phyloP scores from a whole-genome alignment of 768 basidiomycete species.

The Hemileccinum rubropunctum region DNA sequence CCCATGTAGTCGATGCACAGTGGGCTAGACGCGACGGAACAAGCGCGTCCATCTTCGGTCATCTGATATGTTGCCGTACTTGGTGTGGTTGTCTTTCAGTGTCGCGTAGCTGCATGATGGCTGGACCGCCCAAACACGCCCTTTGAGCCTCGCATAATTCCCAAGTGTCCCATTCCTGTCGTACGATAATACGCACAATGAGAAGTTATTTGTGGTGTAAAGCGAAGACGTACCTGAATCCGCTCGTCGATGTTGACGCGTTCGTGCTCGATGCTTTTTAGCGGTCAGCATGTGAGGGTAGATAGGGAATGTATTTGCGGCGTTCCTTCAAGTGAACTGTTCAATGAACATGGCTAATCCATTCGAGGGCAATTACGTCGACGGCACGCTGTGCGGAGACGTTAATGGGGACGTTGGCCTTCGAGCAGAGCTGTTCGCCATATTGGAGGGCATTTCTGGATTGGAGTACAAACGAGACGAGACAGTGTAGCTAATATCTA shows the following conservation, averaged over 20 bases:
- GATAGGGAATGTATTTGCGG: neutral
- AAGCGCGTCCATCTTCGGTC: too few species aligned
- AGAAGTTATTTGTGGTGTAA: neutral
- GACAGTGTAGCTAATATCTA: too few species aligned
- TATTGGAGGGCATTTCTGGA: constrained; percentile 82
- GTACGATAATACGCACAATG: neutral
- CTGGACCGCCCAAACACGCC: too few species aligned
- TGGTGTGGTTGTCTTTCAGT: too few species aligned
- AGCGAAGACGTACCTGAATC: constrained; percentile 49
- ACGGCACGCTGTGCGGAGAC: constrained; percentile 63
- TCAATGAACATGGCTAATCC: constrained; percentile 75
- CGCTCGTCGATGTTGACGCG: constrained; percentile 56
- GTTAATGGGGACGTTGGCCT: constrained; percentile 59
- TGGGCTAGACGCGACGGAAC: too few species aligned
- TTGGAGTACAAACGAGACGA: constrained; percentile 73
- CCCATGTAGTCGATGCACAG: too few species aligned
- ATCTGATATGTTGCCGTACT: too few species aligned
- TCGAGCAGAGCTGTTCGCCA: constrained; percentile 71
- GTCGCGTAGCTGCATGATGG: too few species aligned
- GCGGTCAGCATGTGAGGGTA: constrained; percentile 46
- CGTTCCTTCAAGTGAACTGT: constrained; percentile 73
- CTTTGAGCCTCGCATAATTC: too few species aligned
- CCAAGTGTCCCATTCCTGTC: constrained; percentile 75
- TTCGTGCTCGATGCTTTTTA: constrained; percentile 70
- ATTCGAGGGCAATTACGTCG: constrained; percentile 75